These are phyloP conservation scores for Dianthus caryophyllus DNA, from an alignment of 148 eudicot species.

Conservation along the genomic window DNA sequence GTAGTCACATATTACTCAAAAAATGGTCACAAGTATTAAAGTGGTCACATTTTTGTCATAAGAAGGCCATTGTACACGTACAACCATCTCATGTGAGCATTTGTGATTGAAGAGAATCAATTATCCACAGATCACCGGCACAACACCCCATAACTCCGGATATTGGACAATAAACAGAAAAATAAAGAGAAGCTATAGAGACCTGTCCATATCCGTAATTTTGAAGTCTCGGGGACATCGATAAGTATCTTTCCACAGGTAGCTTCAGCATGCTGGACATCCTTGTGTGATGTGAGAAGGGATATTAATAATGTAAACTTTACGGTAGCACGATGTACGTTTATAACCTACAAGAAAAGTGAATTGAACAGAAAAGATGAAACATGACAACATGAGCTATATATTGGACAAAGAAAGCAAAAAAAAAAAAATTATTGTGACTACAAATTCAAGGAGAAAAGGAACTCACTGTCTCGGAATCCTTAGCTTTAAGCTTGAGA, in stretches of 20 bases:
- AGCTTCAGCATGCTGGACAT: constrained; percentile 43
- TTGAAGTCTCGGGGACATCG: constrained; percentile 55
- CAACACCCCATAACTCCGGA: not conserved
- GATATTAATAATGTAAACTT: constrained; percentile 65
- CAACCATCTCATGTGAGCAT: too few relatives aligned
- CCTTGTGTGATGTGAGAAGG: constrained; percentile 39
- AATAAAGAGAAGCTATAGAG: not conserved
- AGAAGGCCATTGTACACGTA: too few relatives aligned
- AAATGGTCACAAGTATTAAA: too few relatives aligned
- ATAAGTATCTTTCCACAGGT: constrained; percentile 39
- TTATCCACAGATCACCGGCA: not conserved
- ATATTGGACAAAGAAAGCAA: not conserved
- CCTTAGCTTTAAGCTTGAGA: constrained; percentile 83
- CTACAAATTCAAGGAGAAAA: constrained; percentile 1
- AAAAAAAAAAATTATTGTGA: not conserved
- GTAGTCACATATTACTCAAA: too few relatives aligned
- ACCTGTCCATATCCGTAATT: constrained; percentile 62
- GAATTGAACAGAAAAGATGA: not conserved
- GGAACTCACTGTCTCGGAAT: constrained; percentile 72
- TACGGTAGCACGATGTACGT: constrained; percentile 52
- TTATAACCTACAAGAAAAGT: constrained; percentile 52
- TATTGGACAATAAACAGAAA: not conserved
- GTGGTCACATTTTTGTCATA: too few relatives aligned
- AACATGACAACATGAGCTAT: not conserved
- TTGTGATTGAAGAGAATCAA: not conserved